Conservation (phyloP, 371 early-diverging fungal genomes). For the Entomophthora muscae region DNA sequence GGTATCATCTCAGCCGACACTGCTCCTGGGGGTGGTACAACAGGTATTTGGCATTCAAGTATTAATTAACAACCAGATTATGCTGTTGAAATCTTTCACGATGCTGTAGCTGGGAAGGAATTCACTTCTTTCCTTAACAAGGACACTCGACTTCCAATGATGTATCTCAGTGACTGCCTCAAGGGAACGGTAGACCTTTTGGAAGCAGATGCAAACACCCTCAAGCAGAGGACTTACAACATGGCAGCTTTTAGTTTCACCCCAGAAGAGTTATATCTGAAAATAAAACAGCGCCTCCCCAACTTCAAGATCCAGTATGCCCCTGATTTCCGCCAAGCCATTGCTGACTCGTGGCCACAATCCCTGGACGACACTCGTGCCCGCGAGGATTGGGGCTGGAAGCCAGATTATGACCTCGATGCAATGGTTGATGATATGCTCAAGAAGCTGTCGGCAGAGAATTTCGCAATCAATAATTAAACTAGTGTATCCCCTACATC, state of each 20-base stretch:
- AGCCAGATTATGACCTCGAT: conserved; percentile 24
- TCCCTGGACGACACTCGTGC: conserved; percentile 30
- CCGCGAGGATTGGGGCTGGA: conserved; percentile 33
- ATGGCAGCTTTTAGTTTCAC: conserved; percentile 32
- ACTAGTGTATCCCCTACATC: too few relatives aligned
- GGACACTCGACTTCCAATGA: conserved; percentile 34
- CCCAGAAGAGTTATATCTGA: conserved; percentile 24
- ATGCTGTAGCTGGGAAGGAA: conserved; percentile 23
- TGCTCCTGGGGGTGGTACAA: conserved; percentile 35
- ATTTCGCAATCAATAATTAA: conserved; percentile 5
- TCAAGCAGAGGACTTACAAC: conserved; percentile 32
- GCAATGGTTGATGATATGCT: conserved; percentile 22
- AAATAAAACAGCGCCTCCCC: conserved; percentile 22
- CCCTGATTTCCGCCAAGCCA: conserved; percentile 35
- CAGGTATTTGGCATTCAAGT: conserved; percentile 12
- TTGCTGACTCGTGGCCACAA: conserved; percentile 38
- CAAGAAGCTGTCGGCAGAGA: conserved; percentile 8
- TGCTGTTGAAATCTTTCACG: conserved; percentile 40
- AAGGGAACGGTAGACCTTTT: conserved; percentile 32
- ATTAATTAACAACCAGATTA: conserved; percentile 15
- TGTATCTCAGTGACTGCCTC: conserved; percentile 36
- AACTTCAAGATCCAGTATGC: conserved; percentile 28
- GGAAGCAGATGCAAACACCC: conserved; percentile 18
- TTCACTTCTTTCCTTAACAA: conserved; percentile 27
- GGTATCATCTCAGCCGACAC: conserved; percentile 36